These are phyloP conservation scores for Rubia tinctorum DNA, from an alignment of 305 asterid species.

Conservation along the genomic window DNA sequence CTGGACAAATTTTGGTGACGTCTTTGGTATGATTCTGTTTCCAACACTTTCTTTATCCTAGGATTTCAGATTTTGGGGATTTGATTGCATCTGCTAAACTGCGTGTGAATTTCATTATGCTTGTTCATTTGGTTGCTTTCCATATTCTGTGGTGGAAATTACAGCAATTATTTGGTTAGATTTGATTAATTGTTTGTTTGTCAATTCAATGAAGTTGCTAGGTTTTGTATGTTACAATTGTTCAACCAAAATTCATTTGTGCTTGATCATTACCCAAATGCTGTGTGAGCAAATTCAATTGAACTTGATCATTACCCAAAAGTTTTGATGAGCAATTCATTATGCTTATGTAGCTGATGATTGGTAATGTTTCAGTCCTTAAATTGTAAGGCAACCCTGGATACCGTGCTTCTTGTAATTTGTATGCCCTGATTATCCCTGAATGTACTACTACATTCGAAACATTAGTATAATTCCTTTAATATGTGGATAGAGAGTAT, in stretches of 20 bases:
- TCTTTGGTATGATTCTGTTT: constrained; percentile 44
- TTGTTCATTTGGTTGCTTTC: background rate
- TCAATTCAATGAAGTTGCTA: too few relatives aligned
- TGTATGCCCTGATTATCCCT: too few relatives aligned
- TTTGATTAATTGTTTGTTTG: background rate
- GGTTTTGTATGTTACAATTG: background rate
- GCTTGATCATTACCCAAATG: background rate
- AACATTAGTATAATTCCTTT: too few relatives aligned
- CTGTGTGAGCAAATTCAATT: too few relatives aligned
- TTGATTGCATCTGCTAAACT: background rate
- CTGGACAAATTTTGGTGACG: constrained; percentile 85
- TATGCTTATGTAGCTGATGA: background rate
- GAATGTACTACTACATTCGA: too few relatives aligned
- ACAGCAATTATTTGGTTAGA: background rate
- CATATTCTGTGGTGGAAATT: background rate
- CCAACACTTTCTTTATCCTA: background rate
- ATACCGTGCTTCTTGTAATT: too few relatives aligned
- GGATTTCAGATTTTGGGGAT: background rate
- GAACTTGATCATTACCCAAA: too few relatives aligned
- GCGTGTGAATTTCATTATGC: background rate
- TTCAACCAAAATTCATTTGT: background rate
- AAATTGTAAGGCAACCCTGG: too few relatives aligned
- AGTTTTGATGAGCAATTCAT: background rate
- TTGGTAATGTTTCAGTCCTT: background rate
- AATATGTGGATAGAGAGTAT: too few relatives aligned